Evolutionary conservation across 805 yeast genomes (phyloP).

Genomic region (Teunomyces kruisii): DNA sequence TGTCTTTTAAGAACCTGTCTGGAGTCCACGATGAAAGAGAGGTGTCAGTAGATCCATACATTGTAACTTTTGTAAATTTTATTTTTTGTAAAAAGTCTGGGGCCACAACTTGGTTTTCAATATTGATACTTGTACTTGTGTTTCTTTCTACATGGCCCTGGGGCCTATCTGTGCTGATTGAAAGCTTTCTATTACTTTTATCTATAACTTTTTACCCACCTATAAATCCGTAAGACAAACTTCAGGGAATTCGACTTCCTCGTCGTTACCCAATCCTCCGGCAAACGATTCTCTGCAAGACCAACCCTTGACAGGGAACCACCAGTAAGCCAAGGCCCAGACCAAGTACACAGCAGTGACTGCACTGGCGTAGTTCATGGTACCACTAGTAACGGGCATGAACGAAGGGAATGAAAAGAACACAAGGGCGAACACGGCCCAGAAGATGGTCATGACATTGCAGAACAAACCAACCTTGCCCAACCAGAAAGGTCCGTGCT

Average conservation of each 20-base stretch:
- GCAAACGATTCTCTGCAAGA: slow-evolving; percentile 41
- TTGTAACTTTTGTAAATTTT: slow-evolving; percentile 6
- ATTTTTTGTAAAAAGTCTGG: too few species aligned
- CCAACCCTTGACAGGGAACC: slow-evolving; percentile 39
- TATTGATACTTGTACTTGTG: too few species aligned
- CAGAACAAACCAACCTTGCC: slow-evolving; percentile 37
- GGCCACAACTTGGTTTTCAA: too few species aligned
- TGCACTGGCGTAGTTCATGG: slow-evolving; percentile 29
- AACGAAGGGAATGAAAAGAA: slow-evolving; percentile 38
- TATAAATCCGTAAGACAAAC: slow-evolving; percentile 35
- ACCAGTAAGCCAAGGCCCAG: slow-evolving; percentile 41
- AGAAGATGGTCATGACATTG: slow-evolving; percentile 31
- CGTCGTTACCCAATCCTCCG: slow-evolving; percentile 39
- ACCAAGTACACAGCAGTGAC: slow-evolving; percentile 30
- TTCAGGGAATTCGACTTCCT: slow-evolving; percentile 45
- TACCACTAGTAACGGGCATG: slow-evolving; percentile 28
- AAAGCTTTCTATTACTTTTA: background rate
- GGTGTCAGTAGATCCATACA: slow-evolving; percentile 52
- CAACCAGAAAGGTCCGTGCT: slow-evolving; percentile 43
- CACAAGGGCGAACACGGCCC: slow-evolving; percentile 38
- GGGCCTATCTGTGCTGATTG: too few species aligned
- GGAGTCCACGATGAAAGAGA: slow-evolving; percentile 48
- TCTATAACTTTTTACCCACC: background rate
- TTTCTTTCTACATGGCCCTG: too few species aligned
- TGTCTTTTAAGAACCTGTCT: slow-evolving; percentile 50